Base-by-base conservation (phyloP, 1,139 yeast genomes). In the Hemisphaericaspora xylofermentans region DNA sequence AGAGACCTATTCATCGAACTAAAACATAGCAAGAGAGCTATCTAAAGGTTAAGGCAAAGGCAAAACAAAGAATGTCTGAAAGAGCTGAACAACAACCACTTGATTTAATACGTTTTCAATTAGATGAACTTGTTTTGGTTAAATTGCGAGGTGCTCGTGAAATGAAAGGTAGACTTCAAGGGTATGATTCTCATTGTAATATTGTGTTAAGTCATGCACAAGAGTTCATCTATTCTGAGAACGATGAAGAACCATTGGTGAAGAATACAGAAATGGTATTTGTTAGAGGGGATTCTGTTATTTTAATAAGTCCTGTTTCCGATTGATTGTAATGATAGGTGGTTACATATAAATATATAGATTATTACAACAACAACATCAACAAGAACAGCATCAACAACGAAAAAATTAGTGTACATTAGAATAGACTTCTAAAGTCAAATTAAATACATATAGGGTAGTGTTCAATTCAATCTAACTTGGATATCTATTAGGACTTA, bases 61-160 rank as follows among this genome's bases (percentile, higher is more conserved):
- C 9, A 21, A 3, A 18, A 2, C 7, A 18, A 17, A 9, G 5
- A 24, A 71, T 70, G 76, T 66, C 75, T 62, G 45, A 57, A 71
- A 10, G 61, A 58, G 43, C 56, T 54, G 34, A 58, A 42, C 74
- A 70, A 50, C 76, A 71, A 53, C 98, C 99, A 15, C 78, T 94
- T 45, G 98, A 93, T 58, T 76, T 91, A 53, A 82, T 94, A 52
- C 82, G 94, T 50, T 78, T 86, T 48, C 88, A 91, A 46, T 70
- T 94, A 38, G 98, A 94, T 58, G 98, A 93, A 63, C 69, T 74
- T 42, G 91, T 94, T 18, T 78, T 81, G 57, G 95, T 94, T 43
- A 94, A 94, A 61, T 78, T 94, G 46, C 82, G 98, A 61, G 98
- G 97, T n/a, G 95, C 95, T 47, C 78, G 99, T 53, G 97, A 91